Percentiles rank a stretch among this genome's conserved stretches.
Conservation (phyloP, 192 early-diverging fungal species). For the Phlyctochytrium planicorne region DNA sequence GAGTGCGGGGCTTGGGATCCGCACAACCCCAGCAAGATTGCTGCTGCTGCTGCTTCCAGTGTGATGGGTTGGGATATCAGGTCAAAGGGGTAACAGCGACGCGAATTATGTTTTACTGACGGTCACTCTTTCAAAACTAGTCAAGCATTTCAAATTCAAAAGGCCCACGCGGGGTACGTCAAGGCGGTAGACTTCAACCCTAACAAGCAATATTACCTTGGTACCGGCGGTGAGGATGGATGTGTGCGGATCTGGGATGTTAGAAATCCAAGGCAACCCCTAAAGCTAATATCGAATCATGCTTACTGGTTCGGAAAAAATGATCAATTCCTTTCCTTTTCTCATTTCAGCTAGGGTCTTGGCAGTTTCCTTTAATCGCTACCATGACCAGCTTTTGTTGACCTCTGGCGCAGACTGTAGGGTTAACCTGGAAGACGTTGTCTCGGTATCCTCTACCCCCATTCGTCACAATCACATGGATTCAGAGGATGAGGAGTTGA, state of each 20-base stretch:
- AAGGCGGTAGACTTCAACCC: conserved; percentile 83
- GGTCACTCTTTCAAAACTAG: conserved; percentile 8
- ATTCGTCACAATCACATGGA: conserved; percentile 30
- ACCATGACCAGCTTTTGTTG: conserved; percentile 90
- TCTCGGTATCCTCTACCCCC: conserved; percentile 81
- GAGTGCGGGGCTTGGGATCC: conserved; percentile 69
- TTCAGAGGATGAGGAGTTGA: conserved; percentile 38
- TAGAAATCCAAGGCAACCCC: conserved; percentile 49
- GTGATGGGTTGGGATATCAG: conserved; percentile 74
- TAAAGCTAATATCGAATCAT: conserved; percentile 75
- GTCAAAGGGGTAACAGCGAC: conserved; percentile 44
- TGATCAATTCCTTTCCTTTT: conserved; percentile 19
- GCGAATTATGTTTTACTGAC: conserved; percentile 22
- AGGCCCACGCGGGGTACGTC: conserved; percentile 75
- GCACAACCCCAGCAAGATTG: conserved; percentile 54
- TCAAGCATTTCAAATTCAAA: conserved; percentile 35
- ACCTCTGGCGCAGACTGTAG: conserved; percentile 81
- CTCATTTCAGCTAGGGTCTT: conserved; percentile 56
- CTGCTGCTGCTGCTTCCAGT: conserved; percentile 56
- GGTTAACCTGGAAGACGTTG: conserved; percentile 83
- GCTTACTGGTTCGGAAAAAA: conserved; percentile 94
- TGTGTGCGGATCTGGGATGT: conserved; percentile 87
- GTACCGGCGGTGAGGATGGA: conserved; percentile 86
- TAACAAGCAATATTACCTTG: conserved; percentile 81
- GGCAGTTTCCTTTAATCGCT: conserved; percentile 79